These are phyloP conservation scores for Emericellopsis cladophorae DNA, from an alignment of 2,329 filamentous ascomycete genomes.

Conservation along the genomic window DNA sequence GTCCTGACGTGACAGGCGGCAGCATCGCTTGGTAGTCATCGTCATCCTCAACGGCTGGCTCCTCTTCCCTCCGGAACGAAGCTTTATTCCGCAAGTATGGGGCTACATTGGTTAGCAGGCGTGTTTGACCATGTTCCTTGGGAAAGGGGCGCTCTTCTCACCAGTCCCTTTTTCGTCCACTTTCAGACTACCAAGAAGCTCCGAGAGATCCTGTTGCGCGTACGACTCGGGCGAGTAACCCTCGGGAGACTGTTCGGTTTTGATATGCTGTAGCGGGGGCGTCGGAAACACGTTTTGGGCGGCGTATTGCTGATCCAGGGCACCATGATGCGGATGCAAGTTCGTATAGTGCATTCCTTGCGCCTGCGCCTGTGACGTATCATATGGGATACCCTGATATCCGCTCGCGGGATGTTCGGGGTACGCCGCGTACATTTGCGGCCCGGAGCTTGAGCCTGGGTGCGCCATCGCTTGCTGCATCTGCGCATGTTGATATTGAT, in stretches of 20 bases:
- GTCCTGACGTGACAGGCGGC: conserved; percentile 53
- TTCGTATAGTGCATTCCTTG: conserved; percentile 39
- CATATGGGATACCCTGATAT: conserved; percentile 35
- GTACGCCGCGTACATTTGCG: conserved; percentile 25
- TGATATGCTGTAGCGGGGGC: conserved; percentile 26
- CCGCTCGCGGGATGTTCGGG: background rate
- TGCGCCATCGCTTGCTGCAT: conserved; percentile 33
- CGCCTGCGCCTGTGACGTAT: conserved; percentile 25
- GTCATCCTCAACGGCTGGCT: conserved; percentile 54
- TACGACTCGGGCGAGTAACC: conserved; percentile 51
- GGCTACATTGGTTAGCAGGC: conserved; percentile 36
- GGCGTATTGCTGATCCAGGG: conserved; percentile 39
- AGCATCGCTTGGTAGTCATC: conserved; percentile 63
- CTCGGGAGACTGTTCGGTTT: conserved; percentile 24
- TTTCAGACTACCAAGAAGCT: conserved; percentile 74
- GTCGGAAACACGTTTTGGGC: conserved; percentile 39
- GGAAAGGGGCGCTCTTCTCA: conserved; percentile 25
- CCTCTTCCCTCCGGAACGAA: conserved; percentile 36
- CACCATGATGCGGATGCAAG: conserved; percentile 30
- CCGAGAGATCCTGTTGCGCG: conserved; percentile 59
- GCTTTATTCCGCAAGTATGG: conserved; percentile 67
- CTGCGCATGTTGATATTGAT: conserved; percentile 34
- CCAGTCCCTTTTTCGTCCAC: conserved; percentile 80
- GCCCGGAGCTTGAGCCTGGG: conserved; percentile 23
- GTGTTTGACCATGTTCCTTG: background rate